Percentiles rank a stretch among this genome's conserved stretches.
Evolutionary conservation across 2,329 filamentous ascomycete species (phyloP).

Genomic region (Venturia oleaginea): DNA sequence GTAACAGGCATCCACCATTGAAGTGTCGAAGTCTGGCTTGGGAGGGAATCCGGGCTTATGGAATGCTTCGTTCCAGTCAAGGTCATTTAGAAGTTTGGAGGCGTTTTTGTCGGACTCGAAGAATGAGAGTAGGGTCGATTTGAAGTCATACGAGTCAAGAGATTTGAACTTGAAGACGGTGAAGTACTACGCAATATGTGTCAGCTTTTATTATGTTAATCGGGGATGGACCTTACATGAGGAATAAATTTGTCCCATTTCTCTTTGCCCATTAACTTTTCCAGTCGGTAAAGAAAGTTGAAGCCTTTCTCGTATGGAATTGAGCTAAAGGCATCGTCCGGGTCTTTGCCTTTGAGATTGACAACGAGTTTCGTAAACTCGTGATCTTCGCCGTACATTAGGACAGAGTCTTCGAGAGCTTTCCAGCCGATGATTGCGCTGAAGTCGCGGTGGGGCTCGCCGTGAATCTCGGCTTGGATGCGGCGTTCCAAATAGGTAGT

Average conservation of each 20-base stretch:
- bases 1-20: slow-evolving; percentile 78
- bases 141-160: slow-evolving; percentile 91
- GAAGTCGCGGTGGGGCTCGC: slow-evolving; percentile 81
- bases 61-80: slow-evolving; percentile 89
- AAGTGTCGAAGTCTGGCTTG: slow-evolving; percentile 86
- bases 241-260: slow-evolving; percentile 94
- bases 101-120: slow-evolving; percentile 60
- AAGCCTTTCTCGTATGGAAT: slow-evolving; percentile 97
- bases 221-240: slow-evolving; percentile 39
- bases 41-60: slow-evolving; percentile 81
- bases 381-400: slow-evolving; percentile 71
- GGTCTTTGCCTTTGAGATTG: slow-evolving; percentile 81
- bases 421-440: slow-evolving; percentile 96
- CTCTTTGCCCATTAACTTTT: slow-evolving; percentile 72
- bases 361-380: slow-evolving; percentile 89
- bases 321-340: slow-evolving; percentile 88
- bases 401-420: slow-evolving; percentile 69
- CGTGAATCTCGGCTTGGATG: slow-evolving; percentile 67
- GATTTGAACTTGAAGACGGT: slow-evolving; percentile 75
- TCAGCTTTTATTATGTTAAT: not conserved
- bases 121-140: slow-evolving; percentile 75
- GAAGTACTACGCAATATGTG: slow-evolving; percentile 54
- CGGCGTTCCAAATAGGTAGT: slow-evolving; percentile 89
- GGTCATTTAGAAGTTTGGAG: slow-evolving; percentile 53
- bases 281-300: slow-evolving; percentile 84